Conservation (phyloP, 495 filamentous ascomycete species). For the Ramalina intermedia region DNA sequence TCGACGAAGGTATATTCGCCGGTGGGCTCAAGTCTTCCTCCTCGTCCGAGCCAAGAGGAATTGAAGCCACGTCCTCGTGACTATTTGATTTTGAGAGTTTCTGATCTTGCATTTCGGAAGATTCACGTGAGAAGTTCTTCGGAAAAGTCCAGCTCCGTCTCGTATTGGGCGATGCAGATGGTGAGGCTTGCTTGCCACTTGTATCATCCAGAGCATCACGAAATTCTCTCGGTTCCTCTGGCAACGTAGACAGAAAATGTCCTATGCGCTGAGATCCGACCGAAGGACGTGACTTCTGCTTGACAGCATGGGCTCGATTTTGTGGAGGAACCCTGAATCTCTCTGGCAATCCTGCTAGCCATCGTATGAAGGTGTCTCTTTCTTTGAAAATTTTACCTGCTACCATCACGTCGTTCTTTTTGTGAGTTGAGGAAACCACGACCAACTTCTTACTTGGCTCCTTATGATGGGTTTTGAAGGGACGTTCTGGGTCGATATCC, state of each 20-base stretch:
- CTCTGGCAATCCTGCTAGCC: background rate
- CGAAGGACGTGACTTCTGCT: background rate
- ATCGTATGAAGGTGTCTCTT: background rate
- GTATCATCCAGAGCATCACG: background rate
- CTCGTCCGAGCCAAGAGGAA: background rate
- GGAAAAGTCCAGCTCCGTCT: too few relatives aligned
- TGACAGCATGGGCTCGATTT: background rate
- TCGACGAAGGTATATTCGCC: background rate
- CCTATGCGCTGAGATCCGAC: slow-evolving; percentile 1
- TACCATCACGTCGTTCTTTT: background rate
- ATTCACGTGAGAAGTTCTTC: too few relatives aligned
- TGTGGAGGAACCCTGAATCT: background rate
- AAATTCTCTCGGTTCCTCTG: background rate
- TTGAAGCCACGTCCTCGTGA: background rate
- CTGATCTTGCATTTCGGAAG: too few relatives aligned
- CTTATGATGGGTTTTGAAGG: background rate
- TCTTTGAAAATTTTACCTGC: background rate
- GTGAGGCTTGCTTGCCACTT: too few relatives aligned
- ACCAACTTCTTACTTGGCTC: background rate
- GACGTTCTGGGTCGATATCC: background rate
- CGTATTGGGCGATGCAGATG: too few relatives aligned
- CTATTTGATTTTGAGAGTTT: background rate
- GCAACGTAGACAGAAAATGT: slow-evolving; percentile 4
- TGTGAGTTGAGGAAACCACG: background rate
- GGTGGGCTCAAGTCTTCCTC: background rate